Evolutionary conservation across 805 yeast genomes (phyloP).

Genomic region (Candida hungchunana): DNA sequence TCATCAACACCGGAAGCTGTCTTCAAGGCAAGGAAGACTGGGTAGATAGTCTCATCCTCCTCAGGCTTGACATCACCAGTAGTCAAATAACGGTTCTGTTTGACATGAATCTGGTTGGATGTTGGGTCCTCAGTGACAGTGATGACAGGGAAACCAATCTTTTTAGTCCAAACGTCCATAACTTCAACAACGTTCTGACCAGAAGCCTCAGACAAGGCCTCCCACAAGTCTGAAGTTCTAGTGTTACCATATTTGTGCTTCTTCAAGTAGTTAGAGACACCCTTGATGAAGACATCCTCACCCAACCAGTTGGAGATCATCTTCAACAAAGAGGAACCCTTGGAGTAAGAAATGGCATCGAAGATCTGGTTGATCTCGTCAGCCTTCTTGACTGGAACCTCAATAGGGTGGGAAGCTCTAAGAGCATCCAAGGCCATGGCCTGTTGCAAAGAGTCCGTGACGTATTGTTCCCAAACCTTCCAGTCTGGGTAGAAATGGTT

Average conservation of each 20-base stretch:
- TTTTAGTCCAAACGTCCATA: conserved; percentile 79
- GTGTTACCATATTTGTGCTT: conserved; percentile 78
- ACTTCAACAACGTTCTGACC: conserved; percentile 69
- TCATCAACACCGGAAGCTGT: conserved; percentile 59
- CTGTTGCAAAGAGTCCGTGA: conserved; percentile 67
- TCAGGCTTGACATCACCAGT: conserved; percentile 75
- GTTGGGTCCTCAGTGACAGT: conserved; percentile 53
- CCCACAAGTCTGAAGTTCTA: conserved; percentile 73
- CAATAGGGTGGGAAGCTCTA: conserved; percentile 82
- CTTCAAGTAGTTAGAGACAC: conserved; percentile 73
- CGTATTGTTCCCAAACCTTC: conserved; percentile 85
- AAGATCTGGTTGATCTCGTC: conserved; percentile 81
- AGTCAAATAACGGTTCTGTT: conserved; percentile 70
- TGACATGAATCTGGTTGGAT: conserved; percentile 44
- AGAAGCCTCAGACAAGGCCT: conserved; percentile 60
- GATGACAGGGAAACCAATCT: conserved; percentile 74
- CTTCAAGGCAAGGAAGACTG: conserved; percentile 64
- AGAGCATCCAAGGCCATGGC: conserved; percentile 75
- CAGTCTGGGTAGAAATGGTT: conserved; percentile 75
- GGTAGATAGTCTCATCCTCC: conserved; percentile 66
- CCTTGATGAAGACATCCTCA: conserved; percentile 69
- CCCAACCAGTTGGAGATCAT: conserved; percentile 82
- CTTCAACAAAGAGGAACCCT: conserved; percentile 75
- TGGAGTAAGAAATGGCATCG: conserved; percentile 78
- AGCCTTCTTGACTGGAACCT: conserved; percentile 74